phyloP scores from a whole-genome alignment of 2,329 filamentous ascomycete species.

The Exophiala sideris region DNA sequence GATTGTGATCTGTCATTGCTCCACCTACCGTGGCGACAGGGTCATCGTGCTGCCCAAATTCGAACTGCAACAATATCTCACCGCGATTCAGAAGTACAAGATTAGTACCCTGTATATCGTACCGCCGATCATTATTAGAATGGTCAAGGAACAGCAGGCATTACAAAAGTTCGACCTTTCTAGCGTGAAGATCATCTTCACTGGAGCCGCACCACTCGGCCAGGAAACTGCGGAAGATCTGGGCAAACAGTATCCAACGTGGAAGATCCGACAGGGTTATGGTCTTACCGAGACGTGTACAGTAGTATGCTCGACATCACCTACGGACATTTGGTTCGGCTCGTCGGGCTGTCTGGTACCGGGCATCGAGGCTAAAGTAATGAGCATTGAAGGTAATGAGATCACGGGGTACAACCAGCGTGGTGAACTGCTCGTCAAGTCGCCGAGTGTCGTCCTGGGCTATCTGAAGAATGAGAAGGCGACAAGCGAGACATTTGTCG shows the following conservation, averaged over 20 bases:
- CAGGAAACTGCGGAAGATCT: conserved; percentile 67
- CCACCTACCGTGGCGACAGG: conserved; percentile 68
- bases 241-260: conserved; percentile 58
- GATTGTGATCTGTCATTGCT: conserved; percentile 64
- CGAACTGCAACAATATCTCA: conserved; percentile 63
- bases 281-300: conserved; percentile 75
- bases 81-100: conserved; percentile 65
- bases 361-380: conserved; percentile 60
- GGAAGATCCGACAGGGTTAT: conserved; percentile 67
- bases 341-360: conserved; percentile 69
- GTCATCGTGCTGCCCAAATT: conserved; percentile 72
- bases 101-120: conserved; percentile 68
- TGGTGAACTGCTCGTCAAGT: conserved; percentile 78
- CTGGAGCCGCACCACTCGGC: conserved; percentile 73
- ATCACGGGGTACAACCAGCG: conserved; percentile 67
- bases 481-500: conserved; percentile 74
- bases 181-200: conserved; percentile 63
- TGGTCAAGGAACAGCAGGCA: conserved; percentile 62
- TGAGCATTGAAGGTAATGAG: conserved; percentile 66
- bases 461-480: conserved; percentile 84
- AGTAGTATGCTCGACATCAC: conserved; percentile 58
- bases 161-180: conserved; percentile 68
- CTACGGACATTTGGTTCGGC: conserved; percentile 63
- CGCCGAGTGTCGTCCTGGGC: conserved; percentile 72
- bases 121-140: conserved; percentile 74